Conservation (phyloP, 345 rosid genomes). For the Arabidopsis suecica region DNA sequence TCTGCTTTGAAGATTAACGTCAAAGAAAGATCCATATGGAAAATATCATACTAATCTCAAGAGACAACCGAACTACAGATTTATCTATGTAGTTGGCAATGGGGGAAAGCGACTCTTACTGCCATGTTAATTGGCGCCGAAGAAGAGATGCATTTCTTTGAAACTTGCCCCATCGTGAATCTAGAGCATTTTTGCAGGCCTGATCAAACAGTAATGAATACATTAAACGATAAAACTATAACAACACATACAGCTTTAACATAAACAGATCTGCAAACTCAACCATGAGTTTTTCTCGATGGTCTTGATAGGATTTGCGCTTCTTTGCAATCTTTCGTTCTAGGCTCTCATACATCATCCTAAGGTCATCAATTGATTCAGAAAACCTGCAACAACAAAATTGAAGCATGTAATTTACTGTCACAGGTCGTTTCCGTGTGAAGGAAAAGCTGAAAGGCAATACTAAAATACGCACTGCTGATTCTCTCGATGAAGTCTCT, state of each 20-base stretch:
- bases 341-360: conserved; percentile 61
- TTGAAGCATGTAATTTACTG: conserved; percentile 20
- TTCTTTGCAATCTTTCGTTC: conserved; percentile 68
- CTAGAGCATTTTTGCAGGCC: conserved; percentile 76
- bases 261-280: conserved; percentile 30
- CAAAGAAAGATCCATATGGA: conserved; percentile 4
- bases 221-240: conserved; percentile 5
- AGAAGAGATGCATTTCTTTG: conserved; percentile 61
- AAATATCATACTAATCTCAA: not conserved
- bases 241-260: conserved; percentile 9
- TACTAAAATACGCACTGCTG: conserved; percentile 58
- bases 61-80: conserved; percentile 8
- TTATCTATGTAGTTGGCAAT: conserved; percentile 11
- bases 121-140: conserved; percentile 79
- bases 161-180: conserved; percentile 68
- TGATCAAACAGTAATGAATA: conserved; percentile 43
- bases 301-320: conserved; percentile 55
- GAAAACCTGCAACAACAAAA: conserved; percentile 63
- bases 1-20: conserved; percentile 49
- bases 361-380: conserved; percentile 89
- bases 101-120: conserved; percentile 57
- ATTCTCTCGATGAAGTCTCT: conserved; percentile 78
- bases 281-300: conserved; percentile 73
- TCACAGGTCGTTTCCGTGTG: conserved; percentile 3
- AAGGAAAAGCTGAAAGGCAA: conserved; percentile 20